These are phyloP conservation scores for Trichosporon inkin DNA, from an alignment of 1,284 basidiomycete genomes.

Conservation along the genomic window DNA sequence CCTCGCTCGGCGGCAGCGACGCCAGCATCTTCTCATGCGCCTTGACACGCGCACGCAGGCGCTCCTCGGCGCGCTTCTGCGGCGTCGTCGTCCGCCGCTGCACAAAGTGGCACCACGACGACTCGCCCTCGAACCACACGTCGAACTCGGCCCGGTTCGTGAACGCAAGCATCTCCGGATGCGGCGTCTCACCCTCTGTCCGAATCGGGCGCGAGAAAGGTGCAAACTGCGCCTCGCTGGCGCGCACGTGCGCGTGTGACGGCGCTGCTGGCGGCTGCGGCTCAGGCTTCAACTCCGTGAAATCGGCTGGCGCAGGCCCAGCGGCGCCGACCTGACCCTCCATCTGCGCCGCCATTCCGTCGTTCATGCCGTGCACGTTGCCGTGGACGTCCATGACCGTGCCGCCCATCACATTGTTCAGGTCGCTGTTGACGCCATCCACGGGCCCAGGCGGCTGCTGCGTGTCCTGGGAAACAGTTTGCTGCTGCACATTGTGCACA, in stretches of 20 bases:
- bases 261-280: neutral
- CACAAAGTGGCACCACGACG: slow-evolving; percentile 48
- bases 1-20: slow-evolving; percentile 39
- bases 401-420: neutral
- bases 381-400: slow-evolving; percentile 7
- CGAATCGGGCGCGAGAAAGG: slow-evolving; percentile 35
- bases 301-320: neutral
- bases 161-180: slow-evolving; percentile 36
- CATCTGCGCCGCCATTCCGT: slow-evolving; percentile 1
- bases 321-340: slow-evolving; percentile 3
- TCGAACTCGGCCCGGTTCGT: slow-evolving; percentile 32
- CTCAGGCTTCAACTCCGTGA: slow-evolving; percentile 13
- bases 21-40: slow-evolving; percentile 33
- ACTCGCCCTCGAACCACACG: slow-evolving; percentile 43
- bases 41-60: slow-evolving; percentile 41
- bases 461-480: neutral
- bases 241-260: slow-evolving; percentile 1
- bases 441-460: slow-evolving; percentile 5
- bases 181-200: slow-evolving; percentile 31
- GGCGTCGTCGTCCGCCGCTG: slow-evolving; percentile 46
- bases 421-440: neutral
- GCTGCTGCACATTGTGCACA: slow-evolving; percentile 2
- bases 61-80: slow-evolving; percentile 43
- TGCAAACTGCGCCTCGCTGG: slow-evolving; percentile 23
- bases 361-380: slow-evolving; percentile 12